phyloP scores from a whole-genome alignment of 169 alveolate genomes.

The Neospora caninum region DNA sequence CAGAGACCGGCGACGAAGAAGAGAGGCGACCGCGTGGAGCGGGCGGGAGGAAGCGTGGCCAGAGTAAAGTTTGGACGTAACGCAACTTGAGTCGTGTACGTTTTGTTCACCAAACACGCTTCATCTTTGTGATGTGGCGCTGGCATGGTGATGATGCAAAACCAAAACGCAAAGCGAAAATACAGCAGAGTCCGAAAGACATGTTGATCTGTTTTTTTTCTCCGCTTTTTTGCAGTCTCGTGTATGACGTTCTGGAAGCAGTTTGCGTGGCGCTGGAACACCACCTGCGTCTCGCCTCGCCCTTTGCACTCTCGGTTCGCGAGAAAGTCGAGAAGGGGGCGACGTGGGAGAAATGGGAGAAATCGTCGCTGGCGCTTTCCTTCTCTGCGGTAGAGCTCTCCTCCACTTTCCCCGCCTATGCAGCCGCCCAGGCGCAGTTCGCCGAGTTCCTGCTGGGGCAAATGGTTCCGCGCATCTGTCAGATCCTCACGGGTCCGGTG shows the following conservation, averaged over 20 bases:
- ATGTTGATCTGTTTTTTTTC: too few species aligned
- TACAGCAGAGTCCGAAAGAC: too few species aligned
- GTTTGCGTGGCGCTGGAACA: slow-evolving; percentile 14
- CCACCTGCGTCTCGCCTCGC: background rate
- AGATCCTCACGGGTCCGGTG: background rate
- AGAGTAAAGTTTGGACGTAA: too few species aligned
- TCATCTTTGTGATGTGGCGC: too few species aligned
- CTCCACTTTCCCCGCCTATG: background rate
- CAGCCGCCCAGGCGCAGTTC: background rate
- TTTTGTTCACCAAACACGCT: too few species aligned
- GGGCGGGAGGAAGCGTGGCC: too few species aligned
- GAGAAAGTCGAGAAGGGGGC: background rate
- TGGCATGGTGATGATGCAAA: too few species aligned
- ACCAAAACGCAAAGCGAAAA: too few species aligned
- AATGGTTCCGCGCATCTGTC: background rate
- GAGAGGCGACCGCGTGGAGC: background rate
- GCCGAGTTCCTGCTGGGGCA: slow-evolving; percentile 8
- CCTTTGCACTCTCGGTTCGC: background rate
- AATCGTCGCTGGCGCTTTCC: too few species aligned
- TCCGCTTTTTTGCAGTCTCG: background rate
- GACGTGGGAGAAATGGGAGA: background rate
- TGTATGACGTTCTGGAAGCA: background rate
- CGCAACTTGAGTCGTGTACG: too few species aligned
- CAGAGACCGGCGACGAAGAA: background rate
- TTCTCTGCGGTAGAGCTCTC: background rate